Conservation (phyloP, 2,329 filamentous ascomycete genomes). For the Fusarium dimerum region DNA sequence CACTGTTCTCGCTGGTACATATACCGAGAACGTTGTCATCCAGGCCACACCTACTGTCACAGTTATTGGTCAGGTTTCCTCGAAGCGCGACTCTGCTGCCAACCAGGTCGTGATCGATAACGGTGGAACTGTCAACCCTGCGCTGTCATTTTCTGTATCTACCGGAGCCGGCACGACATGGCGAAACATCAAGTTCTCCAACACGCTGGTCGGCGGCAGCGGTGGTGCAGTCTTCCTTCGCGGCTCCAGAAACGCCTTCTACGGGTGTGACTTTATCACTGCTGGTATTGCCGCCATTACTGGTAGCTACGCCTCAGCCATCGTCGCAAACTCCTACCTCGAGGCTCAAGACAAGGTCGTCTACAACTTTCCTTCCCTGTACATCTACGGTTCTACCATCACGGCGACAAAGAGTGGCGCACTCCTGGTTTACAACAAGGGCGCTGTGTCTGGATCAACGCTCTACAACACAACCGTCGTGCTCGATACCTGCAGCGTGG, state of each 20-base stretch:
- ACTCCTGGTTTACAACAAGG: constrained; percentile 39
- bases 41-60: constrained; percentile 43
- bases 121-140: not conserved
- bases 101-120: constrained; percentile 19
- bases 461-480: constrained; percentile 42
- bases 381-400: constrained; percentile 45
- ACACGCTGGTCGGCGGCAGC: constrained; percentile 1
- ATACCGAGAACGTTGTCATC: constrained; percentile 43
- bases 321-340: constrained; percentile 47
- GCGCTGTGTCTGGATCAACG: constrained; percentile 27
- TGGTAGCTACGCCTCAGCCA: constrained; percentile 32
- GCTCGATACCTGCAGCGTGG: constrained; percentile 41
- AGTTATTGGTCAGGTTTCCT: constrained; percentile 38
- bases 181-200: constrained; percentile 23
- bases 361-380: constrained; percentile 41
- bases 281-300: constrained; percentile 33
- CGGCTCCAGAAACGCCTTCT: constrained; percentile 28
- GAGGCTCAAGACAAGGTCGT: constrained; percentile 45
- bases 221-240: constrained; percentile 11
- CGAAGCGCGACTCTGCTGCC: constrained; percentile 27
- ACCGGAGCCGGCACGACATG: constrained; percentile 12
- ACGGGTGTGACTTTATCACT: constrained; percentile 45
- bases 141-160: constrained; percentile 7
- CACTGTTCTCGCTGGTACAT: constrained; percentile 45
- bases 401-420: constrained; percentile 37